A percentile compares a stretch with the other conserved stretches of the same genome.
These are phyloP conservation scores for Canavalia ensiformis DNA, from an alignment of 306 rosid species.

Conservation along the genomic window DNA sequence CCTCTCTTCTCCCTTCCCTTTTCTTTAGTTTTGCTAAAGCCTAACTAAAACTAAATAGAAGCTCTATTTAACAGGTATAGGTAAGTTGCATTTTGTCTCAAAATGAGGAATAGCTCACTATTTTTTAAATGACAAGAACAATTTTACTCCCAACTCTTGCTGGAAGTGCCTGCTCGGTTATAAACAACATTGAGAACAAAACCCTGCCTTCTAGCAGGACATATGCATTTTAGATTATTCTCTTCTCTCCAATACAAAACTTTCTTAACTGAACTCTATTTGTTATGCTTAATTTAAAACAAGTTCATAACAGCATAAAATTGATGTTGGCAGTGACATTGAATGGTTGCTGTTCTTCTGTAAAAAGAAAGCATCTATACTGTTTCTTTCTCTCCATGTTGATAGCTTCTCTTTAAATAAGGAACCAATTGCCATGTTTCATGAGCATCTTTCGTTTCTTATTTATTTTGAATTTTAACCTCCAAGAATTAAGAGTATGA, in stretches of 20 bases:
- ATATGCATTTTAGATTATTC: background rate
- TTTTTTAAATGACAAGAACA: background rate
- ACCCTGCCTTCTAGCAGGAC: background rate
- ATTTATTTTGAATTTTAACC: conserved; percentile 10
- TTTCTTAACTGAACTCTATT: background rate
- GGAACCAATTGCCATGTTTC: conserved; percentile 1
- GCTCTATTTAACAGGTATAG: conserved; percentile 6
- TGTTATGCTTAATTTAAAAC: background rate
- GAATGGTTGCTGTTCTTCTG: conserved; percentile 1
- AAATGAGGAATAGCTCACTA: background rate
- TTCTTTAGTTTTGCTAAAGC: background rate
- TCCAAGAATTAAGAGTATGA: background rate
- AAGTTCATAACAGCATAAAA: conserved; percentile 2
- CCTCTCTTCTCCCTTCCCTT: background rate
- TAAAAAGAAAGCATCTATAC: background rate
- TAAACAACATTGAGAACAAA: background rate
- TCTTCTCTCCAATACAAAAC: background rate
- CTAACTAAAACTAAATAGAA: background rate
- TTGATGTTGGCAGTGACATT: conserved; percentile 6
- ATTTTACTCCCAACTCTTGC: background rate
- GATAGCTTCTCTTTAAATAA: background rate
- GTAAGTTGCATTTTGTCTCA: conserved; percentile 9
- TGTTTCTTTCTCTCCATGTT: conserved; percentile 5
- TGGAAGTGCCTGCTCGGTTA: conserved; percentile 11
- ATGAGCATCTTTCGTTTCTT: background rate